Base-by-base conservation (phyloP, 2,329 filamentous ascomycete species). In the Penicillium crustosum region DNA sequence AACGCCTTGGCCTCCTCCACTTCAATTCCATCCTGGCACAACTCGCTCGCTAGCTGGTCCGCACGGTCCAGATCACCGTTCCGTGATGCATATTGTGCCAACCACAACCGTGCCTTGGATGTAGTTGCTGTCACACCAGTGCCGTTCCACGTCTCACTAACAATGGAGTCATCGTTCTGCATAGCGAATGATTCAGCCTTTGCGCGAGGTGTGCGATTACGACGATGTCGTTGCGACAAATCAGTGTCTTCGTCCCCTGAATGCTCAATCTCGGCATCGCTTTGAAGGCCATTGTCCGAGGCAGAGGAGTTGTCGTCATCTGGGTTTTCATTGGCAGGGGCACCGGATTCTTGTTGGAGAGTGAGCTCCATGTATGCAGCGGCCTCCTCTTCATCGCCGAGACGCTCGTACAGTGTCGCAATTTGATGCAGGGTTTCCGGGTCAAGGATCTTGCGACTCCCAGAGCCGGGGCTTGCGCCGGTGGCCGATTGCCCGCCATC, bases 1-100 rank as follows among this genome's bases (percentile, higher is more conserved):
- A 97, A 79, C 4, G 92, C 91, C 77, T 97, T 97, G 29, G 94
- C 94, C 75, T 99, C 94, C 73, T 99, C 94, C 2, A 97, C 91
- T 75, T 97, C 94, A 27, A 95, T 88, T 0, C 94, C 94, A 75
- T 99, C 94, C 75, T 97, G 91, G 72, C 93, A 97, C 45, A 99
- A 79, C 76, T 99, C 94, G 60, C 88, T 91, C 0, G 92, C 93
- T 42, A 97, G 78, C 61, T 91, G 86, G 76, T 89, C 89, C 4
- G 91, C 91, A 21, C 89, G 84, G 33, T 82, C 80, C 67, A 90
- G 90, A 73, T 96, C 91, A 39, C 87, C 86, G 12, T 83, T 84
- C 38, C 85, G 83, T 78, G 96, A 89, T 13, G 91, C 89, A 77
- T 88, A 89, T 55, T 87, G 86, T 17, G 94, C 94, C 56, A 99